A percentile compares a stretch with the other conserved stretches of the same genome.
phyloP scores from a whole-genome alignment of 106 monocot species.

The Dendrobium catenatum region DNA sequence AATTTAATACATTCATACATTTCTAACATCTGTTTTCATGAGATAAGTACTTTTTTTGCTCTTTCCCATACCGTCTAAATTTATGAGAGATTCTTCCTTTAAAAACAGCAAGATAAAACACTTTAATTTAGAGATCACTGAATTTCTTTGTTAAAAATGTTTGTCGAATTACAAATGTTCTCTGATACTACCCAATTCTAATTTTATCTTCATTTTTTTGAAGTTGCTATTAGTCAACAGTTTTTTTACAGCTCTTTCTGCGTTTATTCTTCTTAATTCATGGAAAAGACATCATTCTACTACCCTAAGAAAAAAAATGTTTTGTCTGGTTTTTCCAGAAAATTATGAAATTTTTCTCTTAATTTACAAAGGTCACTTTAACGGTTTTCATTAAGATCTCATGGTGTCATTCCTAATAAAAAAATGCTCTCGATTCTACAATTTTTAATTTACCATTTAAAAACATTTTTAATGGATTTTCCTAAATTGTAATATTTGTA shows the following conservation, averaged over 20 bases:
- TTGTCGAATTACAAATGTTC: not conserved
- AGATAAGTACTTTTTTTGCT: not conserved
- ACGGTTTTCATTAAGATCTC: no score
- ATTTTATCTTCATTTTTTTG: not conserved
- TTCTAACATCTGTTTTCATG: not conserved
- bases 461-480: no score
- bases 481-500: no score
- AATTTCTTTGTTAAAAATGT: not conserved
- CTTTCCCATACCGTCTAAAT: not conserved
- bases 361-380: not conserved
- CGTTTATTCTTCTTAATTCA: not conserved
- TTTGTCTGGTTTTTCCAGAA: not conserved
- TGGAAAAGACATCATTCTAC: not conserved
- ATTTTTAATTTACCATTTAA: no score
- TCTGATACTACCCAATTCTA: no score
- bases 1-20: not conserved
- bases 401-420: no score
- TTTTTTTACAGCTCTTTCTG: not conserved
- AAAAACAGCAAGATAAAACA: not conserved
- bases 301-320: not conserved
- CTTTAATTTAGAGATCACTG: not conserved
- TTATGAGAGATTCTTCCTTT: not conserved
- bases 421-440: no score
- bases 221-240: not conserved
- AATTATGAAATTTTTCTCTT: not conserved